These are phyloP conservation scores for Backusella circina DNA, from an alignment of 192 early-diverging fungal genomes.

Conservation along the genomic window DNA sequence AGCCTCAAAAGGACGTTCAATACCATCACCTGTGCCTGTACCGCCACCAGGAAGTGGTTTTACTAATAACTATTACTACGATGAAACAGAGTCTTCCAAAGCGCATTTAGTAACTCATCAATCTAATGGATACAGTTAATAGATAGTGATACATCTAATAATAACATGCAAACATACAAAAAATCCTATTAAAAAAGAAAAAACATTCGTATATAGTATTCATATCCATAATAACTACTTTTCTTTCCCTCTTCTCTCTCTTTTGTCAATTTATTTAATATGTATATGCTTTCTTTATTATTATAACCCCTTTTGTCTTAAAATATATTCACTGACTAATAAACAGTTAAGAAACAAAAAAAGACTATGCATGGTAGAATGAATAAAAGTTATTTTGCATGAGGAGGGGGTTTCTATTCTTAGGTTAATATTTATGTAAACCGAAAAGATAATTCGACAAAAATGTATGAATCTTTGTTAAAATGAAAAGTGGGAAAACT, in stretches of 20 bases:
- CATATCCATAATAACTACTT: neutral
- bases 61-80: neutral
- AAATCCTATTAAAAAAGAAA: neutral
- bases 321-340: neutral
- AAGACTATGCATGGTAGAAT: too few species aligned
- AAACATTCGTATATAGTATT: neutral
- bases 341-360: too few species aligned
- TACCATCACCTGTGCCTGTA: neutral
- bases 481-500: too few species aligned
- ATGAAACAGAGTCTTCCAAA: neutral
- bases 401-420: too few species aligned
- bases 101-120: neutral
- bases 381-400: too few species aligned
- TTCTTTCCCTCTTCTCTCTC: neutral
- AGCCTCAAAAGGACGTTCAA: neutral
- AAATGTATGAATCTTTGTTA: too few species aligned
- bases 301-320: neutral
- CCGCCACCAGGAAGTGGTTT: neutral
- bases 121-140: neutral
- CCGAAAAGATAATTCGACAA: too few species aligned
- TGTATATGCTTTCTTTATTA: slow-evolving; percentile 1
- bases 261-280: neutral
- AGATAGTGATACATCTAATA: neutral
- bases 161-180: neutral
- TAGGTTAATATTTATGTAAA: too few species aligned